Evolutionary conservation across 768 basidiomycete genomes (phyloP).

Genomic region (Psilocybe subaeruginosa): DNA sequence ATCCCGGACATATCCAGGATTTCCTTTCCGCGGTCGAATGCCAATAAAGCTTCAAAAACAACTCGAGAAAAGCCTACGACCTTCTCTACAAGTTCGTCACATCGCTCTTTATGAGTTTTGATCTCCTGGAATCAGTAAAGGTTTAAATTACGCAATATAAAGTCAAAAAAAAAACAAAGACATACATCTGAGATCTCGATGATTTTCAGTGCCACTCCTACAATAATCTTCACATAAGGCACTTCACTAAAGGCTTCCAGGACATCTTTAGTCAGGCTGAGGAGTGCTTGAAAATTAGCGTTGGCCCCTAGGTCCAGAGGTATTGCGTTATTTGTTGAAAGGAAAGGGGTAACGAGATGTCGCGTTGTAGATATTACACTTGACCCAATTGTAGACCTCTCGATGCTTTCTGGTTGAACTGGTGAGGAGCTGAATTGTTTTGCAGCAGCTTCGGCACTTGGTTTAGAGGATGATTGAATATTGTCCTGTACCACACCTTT

Average conservation of each 20-base stretch:
- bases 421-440: too few relatives aligned
- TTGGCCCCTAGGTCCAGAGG: too few relatives aligned
- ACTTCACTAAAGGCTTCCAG: slow-evolving; percentile 22
- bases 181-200: slow-evolving; percentile 27
- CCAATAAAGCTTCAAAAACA: slow-evolving; percentile 23
- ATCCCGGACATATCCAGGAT: slow-evolving; percentile 7
- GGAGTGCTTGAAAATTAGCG: too few relatives aligned
- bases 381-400: too few relatives aligned
- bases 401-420: too few relatives aligned
- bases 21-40: slow-evolving; percentile 6
- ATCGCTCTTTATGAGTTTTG: slow-evolving; percentile 21
- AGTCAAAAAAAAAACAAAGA: neutral
- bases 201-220: slow-evolving; percentile 24
- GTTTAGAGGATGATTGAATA: too few relatives aligned
- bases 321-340: too few relatives aligned
- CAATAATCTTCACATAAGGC: slow-evolving; percentile 29
- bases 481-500: too few relatives aligned
- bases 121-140: slow-evolving; percentile 19
- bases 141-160: neutral
- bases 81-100: slow-evolving; percentile 27
- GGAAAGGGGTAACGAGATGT: too few relatives aligned
- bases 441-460: too few relatives aligned
- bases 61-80: slow-evolving; percentile 24
- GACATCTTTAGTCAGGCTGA: neutral
- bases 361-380: too few relatives aligned